Conservation (phyloP, 305 asterid genomes). For the Solanum hybrid region DNA sequence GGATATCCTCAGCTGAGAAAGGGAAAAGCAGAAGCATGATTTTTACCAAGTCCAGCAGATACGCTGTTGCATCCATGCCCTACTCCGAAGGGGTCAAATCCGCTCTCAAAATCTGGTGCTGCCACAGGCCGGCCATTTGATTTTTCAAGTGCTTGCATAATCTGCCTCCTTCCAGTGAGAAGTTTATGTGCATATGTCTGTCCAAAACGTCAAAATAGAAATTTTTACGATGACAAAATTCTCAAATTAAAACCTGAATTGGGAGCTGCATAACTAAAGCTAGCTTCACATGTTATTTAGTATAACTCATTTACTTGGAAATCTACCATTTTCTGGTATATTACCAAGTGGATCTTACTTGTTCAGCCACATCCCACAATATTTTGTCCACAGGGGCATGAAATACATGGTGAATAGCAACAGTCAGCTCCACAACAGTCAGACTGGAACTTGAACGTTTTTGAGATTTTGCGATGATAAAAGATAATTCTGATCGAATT, state of each 20-base stretch:
- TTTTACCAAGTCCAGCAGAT: conserved; percentile 84
- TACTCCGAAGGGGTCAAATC: conserved; percentile 57
- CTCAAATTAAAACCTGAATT: not conserved
- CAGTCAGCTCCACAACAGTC: conserved; percentile 61
- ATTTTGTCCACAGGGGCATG: conserved; percentile 74
- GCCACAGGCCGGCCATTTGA: conserved; percentile 22
- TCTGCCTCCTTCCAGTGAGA: conserved; percentile 76
- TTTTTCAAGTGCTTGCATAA: conserved; percentile 19
- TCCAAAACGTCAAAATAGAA: conserved; percentile 12
- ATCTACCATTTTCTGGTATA: not conserved
- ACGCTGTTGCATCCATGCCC: conserved; percentile 90
- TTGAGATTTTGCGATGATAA: conserved; percentile 27
- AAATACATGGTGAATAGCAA: conserved; percentile 83
- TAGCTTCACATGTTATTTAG: not conserved
- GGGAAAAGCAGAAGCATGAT: conserved; percentile 10
- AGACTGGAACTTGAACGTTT: conserved; percentile 43
- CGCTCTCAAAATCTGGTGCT: conserved; percentile 25
- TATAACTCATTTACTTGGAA: not conserved
- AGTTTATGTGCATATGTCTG: conserved; percentile 86
- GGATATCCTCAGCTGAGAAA: not conserved
- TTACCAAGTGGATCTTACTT: conserved; percentile 35
- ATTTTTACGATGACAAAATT: not conserved
- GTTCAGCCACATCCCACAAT: conserved; percentile 87
- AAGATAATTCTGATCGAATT: conserved; percentile 55
- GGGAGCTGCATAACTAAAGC: not conserved